phyloP scores from a whole-genome alignment of 225 moss, liverwort and hornwort species.

The Anthoceros angustus region DNA sequence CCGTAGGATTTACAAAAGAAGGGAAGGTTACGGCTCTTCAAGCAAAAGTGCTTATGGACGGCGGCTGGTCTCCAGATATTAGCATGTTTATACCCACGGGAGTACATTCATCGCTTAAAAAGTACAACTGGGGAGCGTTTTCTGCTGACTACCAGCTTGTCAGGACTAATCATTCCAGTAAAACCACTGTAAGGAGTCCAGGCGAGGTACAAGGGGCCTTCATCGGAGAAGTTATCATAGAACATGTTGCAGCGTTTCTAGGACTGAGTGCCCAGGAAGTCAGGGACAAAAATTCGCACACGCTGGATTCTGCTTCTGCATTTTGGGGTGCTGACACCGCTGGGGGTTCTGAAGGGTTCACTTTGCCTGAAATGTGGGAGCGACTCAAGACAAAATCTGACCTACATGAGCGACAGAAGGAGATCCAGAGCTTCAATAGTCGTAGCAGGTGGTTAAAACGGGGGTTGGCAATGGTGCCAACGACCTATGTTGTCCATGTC shows the following conservation, averaged over 20 bases:
- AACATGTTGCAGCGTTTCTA: slow-evolving; percentile 51
- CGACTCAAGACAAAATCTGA: slow-evolving; percentile 34
- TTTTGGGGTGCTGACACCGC: slow-evolving; percentile 18
- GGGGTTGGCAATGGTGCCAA: slow-evolving; percentile 38
- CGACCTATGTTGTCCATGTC: slow-evolving; percentile 9
- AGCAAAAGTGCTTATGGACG: slow-evolving; percentile 21
- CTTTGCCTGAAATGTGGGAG: slow-evolving; percentile 34
- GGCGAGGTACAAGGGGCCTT: slow-evolving; percentile 57
- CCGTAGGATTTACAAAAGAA: slow-evolving; percentile 49
- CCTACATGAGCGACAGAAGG: slow-evolving; percentile 23
- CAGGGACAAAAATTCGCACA: slow-evolving; percentile 52
- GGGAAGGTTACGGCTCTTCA: slow-evolving; percentile 42
- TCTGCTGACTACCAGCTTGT: slow-evolving; percentile 24
- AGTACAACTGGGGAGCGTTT: slow-evolving; percentile 46
- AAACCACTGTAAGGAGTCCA: slow-evolving; percentile 46
- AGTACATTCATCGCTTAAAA: slow-evolving; percentile 7
- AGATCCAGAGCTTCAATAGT: slow-evolving; percentile 29
- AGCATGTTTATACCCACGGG: background rate
- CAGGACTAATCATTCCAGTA: slow-evolving; percentile 37
- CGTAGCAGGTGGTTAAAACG: slow-evolving; percentile 47
- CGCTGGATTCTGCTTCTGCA: slow-evolving; percentile 17
- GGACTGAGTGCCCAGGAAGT: slow-evolving; percentile 36
- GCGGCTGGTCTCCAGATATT: slow-evolving; percentile 26
- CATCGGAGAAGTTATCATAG: slow-evolving; percentile 40
- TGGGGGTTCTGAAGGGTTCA: slow-evolving; percentile 20